Percentiles rank a stretch among this genome's conserved stretches.
Conservation (phyloP, 345 rosid genomes). For the Ailanthus altissimus region DNA sequence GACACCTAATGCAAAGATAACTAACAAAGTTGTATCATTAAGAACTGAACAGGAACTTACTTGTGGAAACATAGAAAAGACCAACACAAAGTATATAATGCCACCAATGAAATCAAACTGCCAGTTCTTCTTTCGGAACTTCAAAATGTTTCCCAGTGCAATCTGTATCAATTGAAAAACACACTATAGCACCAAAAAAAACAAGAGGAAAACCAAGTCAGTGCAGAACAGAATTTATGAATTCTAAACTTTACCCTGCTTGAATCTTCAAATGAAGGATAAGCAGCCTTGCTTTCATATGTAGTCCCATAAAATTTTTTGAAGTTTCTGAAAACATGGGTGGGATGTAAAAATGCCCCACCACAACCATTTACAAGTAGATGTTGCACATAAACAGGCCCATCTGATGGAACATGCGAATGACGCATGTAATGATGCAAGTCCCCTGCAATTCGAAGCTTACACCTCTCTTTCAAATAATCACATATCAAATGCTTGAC, state of each 20-base stretch:
- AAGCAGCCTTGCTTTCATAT: slow-evolving; percentile 81
- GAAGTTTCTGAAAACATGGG: slow-evolving; percentile 88
- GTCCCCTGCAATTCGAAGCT: slow-evolving; percentile 94
- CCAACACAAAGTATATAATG: slow-evolving; percentile 85
- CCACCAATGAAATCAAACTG: slow-evolving; percentile 99
- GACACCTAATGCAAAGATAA: slow-evolving; percentile 14
- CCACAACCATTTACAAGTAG: slow-evolving; percentile 97
- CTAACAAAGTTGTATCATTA: slow-evolving; percentile 1
- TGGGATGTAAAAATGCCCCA: slow-evolving; percentile 98
- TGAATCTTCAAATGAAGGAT: slow-evolving; percentile 96
- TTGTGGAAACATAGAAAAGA: slow-evolving; percentile 92
- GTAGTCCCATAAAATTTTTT: slow-evolving; percentile 56
- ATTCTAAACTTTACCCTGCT: slow-evolving; percentile 63
- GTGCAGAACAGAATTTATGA: slow-evolving; percentile 8
- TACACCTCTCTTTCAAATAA: slow-evolving; percentile 86
- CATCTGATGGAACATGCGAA: slow-evolving; percentile 74
- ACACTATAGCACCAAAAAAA: slow-evolving; percentile 7
- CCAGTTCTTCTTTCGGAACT: slow-evolving; percentile 99
- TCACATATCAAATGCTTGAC: slow-evolving; percentile 78
- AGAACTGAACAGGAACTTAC: slow-evolving; percentile 42
- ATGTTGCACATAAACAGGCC: slow-evolving; percentile 76
- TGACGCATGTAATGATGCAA: slow-evolving; percentile 99
- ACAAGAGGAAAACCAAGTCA: slow-evolving; percentile 21
- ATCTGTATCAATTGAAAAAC: slow-evolving; percentile 55
- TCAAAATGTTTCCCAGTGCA: slow-evolving; percentile 97